Base-by-base conservation (phyloP, 108 stramenopile species). In the Nannochloropsis gaditana region DNA sequence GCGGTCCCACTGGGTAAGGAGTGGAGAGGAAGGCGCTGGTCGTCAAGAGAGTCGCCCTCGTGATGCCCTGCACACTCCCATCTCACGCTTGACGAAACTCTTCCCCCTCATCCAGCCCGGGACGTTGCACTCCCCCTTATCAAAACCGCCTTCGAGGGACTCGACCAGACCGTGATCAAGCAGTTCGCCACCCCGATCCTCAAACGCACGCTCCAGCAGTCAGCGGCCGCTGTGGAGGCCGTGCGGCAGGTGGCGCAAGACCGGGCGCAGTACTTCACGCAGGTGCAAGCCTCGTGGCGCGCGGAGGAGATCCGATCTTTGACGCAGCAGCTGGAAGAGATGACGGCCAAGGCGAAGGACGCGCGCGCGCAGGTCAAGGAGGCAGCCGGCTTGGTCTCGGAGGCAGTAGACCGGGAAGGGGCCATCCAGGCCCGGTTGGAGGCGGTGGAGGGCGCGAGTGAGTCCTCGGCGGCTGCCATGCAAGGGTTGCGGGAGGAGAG, bases 1-100 rank as follows among this genome's bases (percentile, higher is more conserved):
- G 59, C 59, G 59, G 59, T 73, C 19, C 59, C 59, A n/a, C 59
- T 73, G n/a, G 59, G 59, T 73, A 73, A 6, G 59, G n/a, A n/a
- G 59, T 4, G n/a, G 8, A 2, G 59, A 73, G 59, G n/a, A n/a
- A 50, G 47, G 47, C 11, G 15, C 11, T 10, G 47, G 15, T 10
- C 15, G 10, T 73, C 19, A 73, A 73, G n/a, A 0, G 59, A 8
- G 31, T 31, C 31, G 31, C 31, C 31, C 31, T 31, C 31, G 31
- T 31, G 31, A 31, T 31, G 31, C 31, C 31, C 31, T 31, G 31
- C 31, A 31, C 31, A 31, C 31, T 31, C 0, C 31, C 31, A 31
- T 31, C 31, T 31, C 31, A 31, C 31, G 31, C 31, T 31, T 31
- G 31, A 31, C 31, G 31, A 31, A 4, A 8, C 59, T 2, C 5